Base-by-base conservation (phyloP, 148 eudicot genomes). In the Camellia lanceoleosa region DNA sequence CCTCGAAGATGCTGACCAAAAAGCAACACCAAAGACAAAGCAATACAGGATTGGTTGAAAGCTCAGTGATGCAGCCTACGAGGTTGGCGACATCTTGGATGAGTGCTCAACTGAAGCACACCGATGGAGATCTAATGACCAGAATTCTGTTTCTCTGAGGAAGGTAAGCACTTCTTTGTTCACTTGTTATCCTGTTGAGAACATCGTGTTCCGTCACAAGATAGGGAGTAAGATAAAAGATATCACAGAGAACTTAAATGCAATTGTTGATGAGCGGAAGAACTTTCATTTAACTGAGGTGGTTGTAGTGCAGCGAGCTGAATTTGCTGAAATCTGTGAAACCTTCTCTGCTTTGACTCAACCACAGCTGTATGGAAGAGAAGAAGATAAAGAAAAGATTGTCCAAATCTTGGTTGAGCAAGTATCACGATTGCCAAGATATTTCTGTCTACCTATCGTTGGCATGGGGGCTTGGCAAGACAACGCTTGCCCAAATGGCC, bases 51-150 rank as follows among this genome's bases (percentile, higher is more conserved):
- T 67, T 67, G 71, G 71, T 13, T 67, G 15, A 15, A 67, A 67
- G 71, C 71, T 67, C 71, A 67, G 41, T 11, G 46, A 67, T 42
- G 71, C 71, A 30, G 71, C 71, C 1, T 67, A 67, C 5, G 47
- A 67, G 46, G 71, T 67, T 12, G 71, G 11, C 4, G 71, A 67
- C 46, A 41, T 67, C 14, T 41, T 67, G 71, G 71, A 67, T 67
- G 71, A 67, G 5, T 67, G 44, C 18, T 15, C 15, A 38, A 67
- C 71, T 38, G 47, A 41, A 67, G 14, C 44, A 1, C 5, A 13
- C 16, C 44, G 42, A 23, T 19, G 13, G 68, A 41, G 11, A 23
- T 64, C 30, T 64, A 5, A 23, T 19, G 52, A 7, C 52, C 52
- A 49, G 7, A 49, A 7, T 49, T 49, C 52, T 5, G 52, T 5